These are phyloP conservation scores for Aurinia saxatilis DNA, from an alignment of 345 rosid species.

Conservation along the genomic window DNA sequence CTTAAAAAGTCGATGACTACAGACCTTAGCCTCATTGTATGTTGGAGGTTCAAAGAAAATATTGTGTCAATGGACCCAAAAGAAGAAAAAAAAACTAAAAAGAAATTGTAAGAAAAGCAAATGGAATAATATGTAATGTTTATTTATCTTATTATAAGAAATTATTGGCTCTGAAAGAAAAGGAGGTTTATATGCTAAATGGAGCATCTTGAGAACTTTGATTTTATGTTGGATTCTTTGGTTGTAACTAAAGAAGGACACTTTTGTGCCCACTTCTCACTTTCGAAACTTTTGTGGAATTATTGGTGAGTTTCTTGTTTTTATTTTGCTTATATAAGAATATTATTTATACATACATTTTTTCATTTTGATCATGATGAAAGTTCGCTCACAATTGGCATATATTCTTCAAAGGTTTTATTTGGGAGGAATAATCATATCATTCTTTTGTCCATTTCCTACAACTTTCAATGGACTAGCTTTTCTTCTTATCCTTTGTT, in stretches of 20 bases:
- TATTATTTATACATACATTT: neutral
- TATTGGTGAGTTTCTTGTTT: constrained; percentile 15
- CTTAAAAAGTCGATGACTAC: neutral
- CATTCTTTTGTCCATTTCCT: constrained; percentile 23
- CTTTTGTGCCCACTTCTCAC: constrained; percentile 34
- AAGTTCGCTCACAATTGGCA: constrained; percentile 16
- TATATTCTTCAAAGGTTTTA: constrained; percentile 24
- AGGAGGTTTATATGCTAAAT: constrained; percentile 24
- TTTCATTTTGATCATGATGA: constrained; percentile 21
- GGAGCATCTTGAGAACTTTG: constrained; percentile 28
- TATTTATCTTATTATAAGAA: constrained; percentile 2
- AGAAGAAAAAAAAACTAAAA: neutral
- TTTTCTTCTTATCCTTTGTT: constrained; percentile 25
- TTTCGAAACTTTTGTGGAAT: constrained; percentile 25
- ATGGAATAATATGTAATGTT: constrained; percentile 14
- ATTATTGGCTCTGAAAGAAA: constrained; percentile 22
- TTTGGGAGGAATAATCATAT: constrained; percentile 26
- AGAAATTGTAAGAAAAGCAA: constrained; percentile 7
- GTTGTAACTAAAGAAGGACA: constrained; percentile 27
- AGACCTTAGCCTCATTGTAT: constrained; percentile 27
- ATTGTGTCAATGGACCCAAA: constrained; percentile 24
- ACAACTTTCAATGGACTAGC: constrained; percentile 31
- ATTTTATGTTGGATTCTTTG: constrained; percentile 32
- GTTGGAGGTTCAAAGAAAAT: constrained; percentile 26
- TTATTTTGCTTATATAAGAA: neutral